Evolutionary conservation across 176 grass and related monocot genomes (phyloP).

Genomic region (Cenchrus fungigraminus): DNA sequence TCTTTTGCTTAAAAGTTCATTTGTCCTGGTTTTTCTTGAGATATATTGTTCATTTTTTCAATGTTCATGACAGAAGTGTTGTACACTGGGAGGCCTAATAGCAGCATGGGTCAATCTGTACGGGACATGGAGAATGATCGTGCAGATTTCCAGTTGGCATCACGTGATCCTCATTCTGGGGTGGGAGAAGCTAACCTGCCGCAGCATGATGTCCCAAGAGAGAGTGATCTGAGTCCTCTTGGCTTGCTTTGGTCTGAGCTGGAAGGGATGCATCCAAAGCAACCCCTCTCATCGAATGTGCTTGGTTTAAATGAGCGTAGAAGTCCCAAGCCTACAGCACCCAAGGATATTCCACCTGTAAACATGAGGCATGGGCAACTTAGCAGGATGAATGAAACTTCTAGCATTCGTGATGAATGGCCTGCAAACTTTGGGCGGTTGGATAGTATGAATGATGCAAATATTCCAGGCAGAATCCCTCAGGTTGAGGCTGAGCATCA

Average conservation of each 20-base stretch:
- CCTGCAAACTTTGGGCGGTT: slow-evolving; percentile 54
- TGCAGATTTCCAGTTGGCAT: slow-evolving; percentile 51
- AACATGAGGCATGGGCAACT: slow-evolving; percentile 52
- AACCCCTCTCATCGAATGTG: slow-evolving; percentile 86
- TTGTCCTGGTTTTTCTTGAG: background rate
- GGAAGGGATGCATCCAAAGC: slow-evolving; percentile 78
- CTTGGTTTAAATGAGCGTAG: slow-evolving; percentile 48
- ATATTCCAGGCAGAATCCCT: slow-evolving; percentile 49
- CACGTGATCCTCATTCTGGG: slow-evolving; percentile 42
- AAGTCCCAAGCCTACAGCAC: slow-evolving; percentile 48
- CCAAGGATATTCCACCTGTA: slow-evolving; percentile 62
- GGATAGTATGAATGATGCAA: slow-evolving; percentile 58
- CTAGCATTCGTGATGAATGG: slow-evolving; percentile 49
- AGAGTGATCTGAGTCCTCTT: slow-evolving; percentile 82
- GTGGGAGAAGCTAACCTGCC: slow-evolving; percentile 55
- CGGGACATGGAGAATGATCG: slow-evolving; percentile 44
- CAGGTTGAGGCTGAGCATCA: slow-evolving; percentile 68
- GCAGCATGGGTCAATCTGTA: slow-evolving; percentile 59
- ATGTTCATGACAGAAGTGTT: slow-evolving; percentile 74
- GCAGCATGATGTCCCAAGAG: slow-evolving; percentile 47
- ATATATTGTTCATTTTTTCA: slow-evolving; percentile 30
- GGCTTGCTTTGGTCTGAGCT: slow-evolving; percentile 97
- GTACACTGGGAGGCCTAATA: slow-evolving; percentile 66
- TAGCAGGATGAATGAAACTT: slow-evolving; percentile 52
- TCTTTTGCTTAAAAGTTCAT: slow-evolving; percentile 1